These are phyloP conservation scores for Oenanthe javanica DNA, from an alignment of 140 eudicot species.

Conservation along the genomic window DNA sequence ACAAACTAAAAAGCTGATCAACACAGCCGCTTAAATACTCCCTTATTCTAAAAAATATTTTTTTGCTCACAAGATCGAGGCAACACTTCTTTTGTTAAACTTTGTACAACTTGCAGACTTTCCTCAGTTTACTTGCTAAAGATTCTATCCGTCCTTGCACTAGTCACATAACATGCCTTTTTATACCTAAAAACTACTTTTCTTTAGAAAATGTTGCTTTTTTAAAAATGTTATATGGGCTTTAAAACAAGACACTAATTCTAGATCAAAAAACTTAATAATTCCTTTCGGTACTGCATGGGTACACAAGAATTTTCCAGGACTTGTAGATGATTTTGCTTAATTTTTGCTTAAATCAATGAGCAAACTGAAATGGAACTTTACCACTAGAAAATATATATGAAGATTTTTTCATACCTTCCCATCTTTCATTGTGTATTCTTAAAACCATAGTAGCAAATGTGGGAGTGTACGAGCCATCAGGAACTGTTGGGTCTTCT, in stretches of 20 bases:
- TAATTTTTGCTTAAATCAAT: background rate
- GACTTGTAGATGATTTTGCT: background rate
- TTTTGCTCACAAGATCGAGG: background rate
- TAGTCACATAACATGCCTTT: background rate
- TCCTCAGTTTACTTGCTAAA: background rate
- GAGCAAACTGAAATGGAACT: background rate
- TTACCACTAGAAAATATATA: background rate
- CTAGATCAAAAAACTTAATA: background rate
- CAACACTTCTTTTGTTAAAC: background rate
- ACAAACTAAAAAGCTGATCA: background rate
- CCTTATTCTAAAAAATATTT: background rate
- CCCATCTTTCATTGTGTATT: conserved; percentile 98
- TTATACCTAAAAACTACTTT: background rate
- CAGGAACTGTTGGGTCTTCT: conserved; percentile 95
- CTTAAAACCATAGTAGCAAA: conserved; percentile 79
- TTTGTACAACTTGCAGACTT: background rate
- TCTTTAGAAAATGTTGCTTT: background rate
- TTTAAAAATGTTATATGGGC: background rate
- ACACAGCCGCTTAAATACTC: background rate
- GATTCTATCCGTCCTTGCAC: background rate
- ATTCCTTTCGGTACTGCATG: background rate
- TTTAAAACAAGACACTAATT: background rate
- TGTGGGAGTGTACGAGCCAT: conserved; percentile 89
- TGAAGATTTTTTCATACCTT: conserved; percentile 42
- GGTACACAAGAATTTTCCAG: background rate